Evolutionary conservation across 164 flowering plant genomes (phyloP).

Genomic region (Paratinospora sagittata): DNA sequence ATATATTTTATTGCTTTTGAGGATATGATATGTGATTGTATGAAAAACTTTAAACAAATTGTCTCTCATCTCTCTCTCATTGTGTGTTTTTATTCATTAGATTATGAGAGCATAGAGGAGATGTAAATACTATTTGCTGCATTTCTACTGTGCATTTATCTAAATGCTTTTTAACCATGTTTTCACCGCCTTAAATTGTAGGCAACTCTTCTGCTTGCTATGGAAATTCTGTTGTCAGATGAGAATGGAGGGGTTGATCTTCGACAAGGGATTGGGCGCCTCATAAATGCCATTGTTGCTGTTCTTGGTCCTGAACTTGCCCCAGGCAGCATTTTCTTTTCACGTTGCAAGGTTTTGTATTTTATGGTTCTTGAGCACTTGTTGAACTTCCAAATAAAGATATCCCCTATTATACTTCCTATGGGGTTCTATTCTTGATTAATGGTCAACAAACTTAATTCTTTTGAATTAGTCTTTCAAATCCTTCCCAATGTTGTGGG

Average conservation of each 20-base stretch:
- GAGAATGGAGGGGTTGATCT: constrained; percentile 86
- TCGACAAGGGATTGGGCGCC: constrained; percentile 90
- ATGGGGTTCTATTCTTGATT: neutral
- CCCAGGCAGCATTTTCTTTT: constrained; percentile 94
- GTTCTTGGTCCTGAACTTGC: constrained; percentile 97
- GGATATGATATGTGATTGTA: neutral
- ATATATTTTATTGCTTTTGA: neutral
- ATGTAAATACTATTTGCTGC: neutral
- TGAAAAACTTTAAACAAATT: neutral
- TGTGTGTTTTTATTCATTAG: neutral
- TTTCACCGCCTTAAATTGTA: constrained; percentile 16
- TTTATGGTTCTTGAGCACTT: neutral
- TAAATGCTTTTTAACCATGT: neutral
- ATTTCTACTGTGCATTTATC: neutral
- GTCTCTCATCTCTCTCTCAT: neutral
- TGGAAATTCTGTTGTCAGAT: constrained; percentile 80
- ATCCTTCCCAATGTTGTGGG: neutral
- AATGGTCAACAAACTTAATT: neutral
- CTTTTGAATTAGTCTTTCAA: neutral
- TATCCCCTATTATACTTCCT: neutral
- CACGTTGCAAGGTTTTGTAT: constrained; percentile 82
- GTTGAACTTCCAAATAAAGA: neutral
- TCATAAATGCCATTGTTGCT: constrained; percentile 96
- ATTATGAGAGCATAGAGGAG: neutral
- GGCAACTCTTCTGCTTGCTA: constrained; percentile 86